Percentiles rank a stretch among this genome's conserved stretches.
Evolutionary conservation across 371 early-diverging fungal species (phyloP).

Genomic region (Mucor velutinosus): DNA sequence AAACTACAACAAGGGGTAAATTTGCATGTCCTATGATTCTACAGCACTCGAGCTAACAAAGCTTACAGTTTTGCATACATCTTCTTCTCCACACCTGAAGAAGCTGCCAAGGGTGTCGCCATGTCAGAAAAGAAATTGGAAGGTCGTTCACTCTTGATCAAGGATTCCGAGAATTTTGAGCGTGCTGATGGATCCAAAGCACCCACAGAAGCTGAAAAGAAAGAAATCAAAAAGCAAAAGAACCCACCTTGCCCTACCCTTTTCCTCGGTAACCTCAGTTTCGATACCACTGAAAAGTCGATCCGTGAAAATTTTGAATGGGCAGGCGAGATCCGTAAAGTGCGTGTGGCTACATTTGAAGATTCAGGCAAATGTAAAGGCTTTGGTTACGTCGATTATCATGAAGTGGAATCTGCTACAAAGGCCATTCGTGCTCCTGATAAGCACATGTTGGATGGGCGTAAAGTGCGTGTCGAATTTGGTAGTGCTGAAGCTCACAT

Average conservation of each 20-base stretch:
- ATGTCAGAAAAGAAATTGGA: slow-evolving; percentile 62
- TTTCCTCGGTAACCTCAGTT: slow-evolving; percentile 83
- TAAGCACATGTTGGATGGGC: slow-evolving; percentile 46
- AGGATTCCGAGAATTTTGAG: slow-evolving; percentile 62
- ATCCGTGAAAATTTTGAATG: slow-evolving; percentile 64
- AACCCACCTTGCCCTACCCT: slow-evolving; percentile 73
- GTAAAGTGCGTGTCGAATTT: slow-evolving; percentile 52
- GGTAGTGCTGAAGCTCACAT: slow-evolving; percentile 61
- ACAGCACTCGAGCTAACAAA: background rate
- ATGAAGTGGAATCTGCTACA: slow-evolving; percentile 63
- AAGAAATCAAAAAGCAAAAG: slow-evolving; percentile 50
- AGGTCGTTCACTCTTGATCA: slow-evolving; percentile 70
- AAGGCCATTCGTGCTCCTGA: slow-evolving; percentile 61
- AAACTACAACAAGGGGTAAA: slow-evolving; percentile 57
- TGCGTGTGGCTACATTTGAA: slow-evolving; percentile 74
- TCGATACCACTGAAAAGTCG: slow-evolving; percentile 63
- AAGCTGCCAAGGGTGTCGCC: slow-evolving; percentile 59
- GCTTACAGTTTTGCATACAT: slow-evolving; percentile 69
- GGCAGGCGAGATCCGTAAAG: slow-evolving; percentile 68
- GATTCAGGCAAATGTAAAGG: slow-evolving; percentile 80
- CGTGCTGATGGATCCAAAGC: slow-evolving; percentile 46
- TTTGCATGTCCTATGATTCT: background rate
- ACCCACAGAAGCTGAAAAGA: slow-evolving; percentile 41
- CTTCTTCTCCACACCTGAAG: slow-evolving; percentile 61
- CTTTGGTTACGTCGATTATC: slow-evolving; percentile 73